Percentiles rank a stretch among this genome's conserved stretches.
These are phyloP conservation scores for Plasmodium ovale DNA, from an alignment of 169 alveolate species.

Conservation along the genomic window DNA sequence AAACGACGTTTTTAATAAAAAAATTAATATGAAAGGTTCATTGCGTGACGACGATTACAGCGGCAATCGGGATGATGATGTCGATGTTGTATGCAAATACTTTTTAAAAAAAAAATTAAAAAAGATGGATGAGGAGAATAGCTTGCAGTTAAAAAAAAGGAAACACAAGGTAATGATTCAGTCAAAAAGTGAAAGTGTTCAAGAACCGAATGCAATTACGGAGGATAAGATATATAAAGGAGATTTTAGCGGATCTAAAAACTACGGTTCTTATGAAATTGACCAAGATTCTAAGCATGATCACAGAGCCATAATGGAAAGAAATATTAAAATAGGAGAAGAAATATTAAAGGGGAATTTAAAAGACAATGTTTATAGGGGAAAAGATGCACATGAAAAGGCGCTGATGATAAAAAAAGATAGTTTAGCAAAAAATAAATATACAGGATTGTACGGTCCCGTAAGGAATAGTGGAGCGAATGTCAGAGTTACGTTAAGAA, in stretches of 20 bases:
- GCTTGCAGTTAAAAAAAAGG: slow-evolving; percentile 47
- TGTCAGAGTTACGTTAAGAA: slow-evolving; percentile 92
- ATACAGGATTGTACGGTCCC: slow-evolving; percentile 93
- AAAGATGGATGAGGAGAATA: slow-evolving; percentile 55
- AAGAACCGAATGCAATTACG: slow-evolving; percentile 74
- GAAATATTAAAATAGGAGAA: slow-evolving; percentile 88
- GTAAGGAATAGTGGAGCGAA: slow-evolving; percentile 89
- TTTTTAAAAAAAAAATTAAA: slow-evolving; percentile 66
- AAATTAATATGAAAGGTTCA: slow-evolving; percentile 8
- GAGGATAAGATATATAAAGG: slow-evolving; percentile 70
- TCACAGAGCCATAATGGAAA: slow-evolving; percentile 88
- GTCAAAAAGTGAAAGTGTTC: slow-evolving; percentile 43
- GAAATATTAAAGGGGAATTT: slow-evolving; percentile 86
- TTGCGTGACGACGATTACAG: too few species aligned
- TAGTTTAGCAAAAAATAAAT: slow-evolving; percentile 86
- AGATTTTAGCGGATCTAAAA: slow-evolving; percentile 47
- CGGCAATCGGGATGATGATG: slow-evolving; percentile 30
- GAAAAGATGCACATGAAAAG: slow-evolving; percentile 89
- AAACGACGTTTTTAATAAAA: slow-evolving; percentile 11
- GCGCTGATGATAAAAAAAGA: slow-evolving; percentile 86
- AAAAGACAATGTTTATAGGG: slow-evolving; percentile 88
- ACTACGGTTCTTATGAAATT: slow-evolving; percentile 82
- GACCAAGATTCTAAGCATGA: slow-evolving; percentile 86
- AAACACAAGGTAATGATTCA: slow-evolving; percentile 38
- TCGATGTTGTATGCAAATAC: slow-evolving; percentile 66